Evolutionary conservation across 2,329 filamentous ascomycete genomes (phyloP).

Genomic region (Aspergillus fischeri): DNA sequence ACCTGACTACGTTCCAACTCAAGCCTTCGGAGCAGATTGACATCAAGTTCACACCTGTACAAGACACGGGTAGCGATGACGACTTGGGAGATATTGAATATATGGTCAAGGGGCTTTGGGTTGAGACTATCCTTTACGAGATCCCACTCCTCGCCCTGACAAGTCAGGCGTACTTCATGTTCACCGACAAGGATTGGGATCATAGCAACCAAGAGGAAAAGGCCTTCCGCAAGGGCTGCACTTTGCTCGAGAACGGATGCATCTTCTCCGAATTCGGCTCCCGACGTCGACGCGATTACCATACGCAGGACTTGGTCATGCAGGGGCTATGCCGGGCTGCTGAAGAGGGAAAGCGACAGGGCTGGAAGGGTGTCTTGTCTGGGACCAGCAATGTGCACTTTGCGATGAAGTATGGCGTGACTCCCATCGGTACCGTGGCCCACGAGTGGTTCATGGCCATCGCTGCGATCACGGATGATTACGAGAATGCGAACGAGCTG

Average conservation of each 20-base stretch:
- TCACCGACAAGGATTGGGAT: slow-evolving; percentile 89
- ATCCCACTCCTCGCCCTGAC: slow-evolving; percentile 89
- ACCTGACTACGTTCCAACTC: slow-evolving; percentile 75
- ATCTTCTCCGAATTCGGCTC: slow-evolving; percentile 93
- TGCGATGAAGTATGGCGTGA: slow-evolving; percentile 84
- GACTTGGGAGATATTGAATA: slow-evolving; percentile 73
- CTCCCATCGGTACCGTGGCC: slow-evolving; percentile 83
- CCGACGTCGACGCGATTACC: slow-evolving; percentile 82
- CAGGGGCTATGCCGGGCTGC: slow-evolving; percentile 76
- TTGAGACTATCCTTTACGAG: slow-evolving; percentile 95
- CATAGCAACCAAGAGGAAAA: slow-evolving; percentile 82
- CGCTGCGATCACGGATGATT: slow-evolving; percentile 83
- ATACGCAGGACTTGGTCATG: slow-evolving; percentile 90
- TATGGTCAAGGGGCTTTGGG: slow-evolving; percentile 76
- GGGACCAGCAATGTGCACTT: slow-evolving; percentile 97
- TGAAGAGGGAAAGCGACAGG: slow-evolving; percentile 62
- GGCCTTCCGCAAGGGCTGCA: slow-evolving; percentile 75
- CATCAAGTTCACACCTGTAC: slow-evolving; percentile 57
- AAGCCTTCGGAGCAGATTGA: slow-evolving; percentile 75
- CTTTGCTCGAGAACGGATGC: slow-evolving; percentile 76
- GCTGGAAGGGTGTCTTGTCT: slow-evolving; percentile 67
- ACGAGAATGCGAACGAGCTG: slow-evolving; percentile 76
- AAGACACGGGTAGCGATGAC: slow-evolving; percentile 58
- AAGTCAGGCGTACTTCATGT: slow-evolving; percentile 96
- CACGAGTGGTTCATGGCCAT: slow-evolving; percentile 99